Evolutionary conservation across 2,329 filamentous ascomycete genomes (phyloP), one percentile per base, ranked within the genome.

Genomic region (Ophiostoma perfectum): DNA sequence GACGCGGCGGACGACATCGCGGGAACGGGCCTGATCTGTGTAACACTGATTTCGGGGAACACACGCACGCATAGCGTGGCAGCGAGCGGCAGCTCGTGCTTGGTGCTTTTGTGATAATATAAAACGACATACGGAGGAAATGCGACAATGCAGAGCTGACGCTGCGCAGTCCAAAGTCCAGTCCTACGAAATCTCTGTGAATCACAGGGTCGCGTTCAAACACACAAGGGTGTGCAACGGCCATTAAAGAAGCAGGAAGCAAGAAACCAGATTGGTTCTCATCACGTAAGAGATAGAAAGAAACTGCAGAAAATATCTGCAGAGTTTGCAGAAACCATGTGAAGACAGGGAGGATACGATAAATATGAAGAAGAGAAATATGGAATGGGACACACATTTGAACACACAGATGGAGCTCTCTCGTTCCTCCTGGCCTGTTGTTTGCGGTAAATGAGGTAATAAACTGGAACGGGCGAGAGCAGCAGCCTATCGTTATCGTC

Each of bases 401-500:
- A n/a, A 49, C 47, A n/a, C 47, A 49, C 47, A 49, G 14, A 49
- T 49, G 47, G 47, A 49, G 47, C 47, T 49, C 16, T 49, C 45
- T 5, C n/a, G 16, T n/a, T n/a, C 47, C 18, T 16, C 5, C 14
- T 18, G 14, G 47, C 47, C 47, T 49, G 27, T 27, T 27, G 27
- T 27, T 27, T 4, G 8, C 14, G 47, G 5, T 12, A 49, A 49
- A 49, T 49, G 27, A 27, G 27, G 27, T 27, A 27, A 27, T 27
- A 27, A 18, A 18, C 16, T 49, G 45, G 45, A 49, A 49, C 14
- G 4, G 45, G 45, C 47, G 14, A 27, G 7, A 27, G 8, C 49
- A 55, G 18, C 18, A 55, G n/a, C 18, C 18, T 55, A 55, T 42
- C 58, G 58, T 62, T 62, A n/a, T 62, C 58, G 49, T 55, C n/a